Evolutionary conservation across 257 asterid genomes (phyloP).

Genomic region (Nyctanthes arbortristis): DNA sequence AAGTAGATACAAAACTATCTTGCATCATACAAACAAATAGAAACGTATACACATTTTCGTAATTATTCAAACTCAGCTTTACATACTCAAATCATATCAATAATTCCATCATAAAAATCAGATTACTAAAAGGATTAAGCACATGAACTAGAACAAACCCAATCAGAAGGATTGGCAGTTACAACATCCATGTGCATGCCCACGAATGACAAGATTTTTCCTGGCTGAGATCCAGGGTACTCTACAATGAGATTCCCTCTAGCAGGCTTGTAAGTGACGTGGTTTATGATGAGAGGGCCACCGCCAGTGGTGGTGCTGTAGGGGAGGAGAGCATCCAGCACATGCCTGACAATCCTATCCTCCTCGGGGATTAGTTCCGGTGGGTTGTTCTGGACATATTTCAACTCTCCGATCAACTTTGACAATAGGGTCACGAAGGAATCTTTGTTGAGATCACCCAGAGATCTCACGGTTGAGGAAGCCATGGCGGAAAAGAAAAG

Average conservation of each 20-base stretch:
- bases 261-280: conserved; percentile 80
- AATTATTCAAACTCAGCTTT: too few relatives aligned
- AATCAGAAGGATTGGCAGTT: conserved; percentile 86
- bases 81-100: too few relatives aligned
- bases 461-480: conserved; percentile 36
- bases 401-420: conserved; percentile 84
- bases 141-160: conserved; percentile 51
- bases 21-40: not conserved
- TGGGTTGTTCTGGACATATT: conserved; percentile 91
- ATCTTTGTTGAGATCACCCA: conserved; percentile 75
- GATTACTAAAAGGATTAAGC: not conserved
- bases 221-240: conserved; percentile 87
- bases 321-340: conserved; percentile 72
- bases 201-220: conserved; percentile 76
- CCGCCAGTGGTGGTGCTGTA: conserved; percentile 77
- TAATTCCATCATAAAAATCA: too few relatives aligned
- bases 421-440: conserved; percentile 63
- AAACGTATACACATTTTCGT: not conserved
- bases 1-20: not conserved
- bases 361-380: conserved; percentile 96
- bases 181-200: conserved; percentile 99
- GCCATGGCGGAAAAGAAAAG: conserved; percentile 39
- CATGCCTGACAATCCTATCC: conserved; percentile 83
- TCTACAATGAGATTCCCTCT: conserved; percentile 94
- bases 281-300: conserved; percentile 79